Base-by-base conservation (phyloP, 2,329 filamentous ascomycete species). In the Elsinoe fawcettii region DNA sequence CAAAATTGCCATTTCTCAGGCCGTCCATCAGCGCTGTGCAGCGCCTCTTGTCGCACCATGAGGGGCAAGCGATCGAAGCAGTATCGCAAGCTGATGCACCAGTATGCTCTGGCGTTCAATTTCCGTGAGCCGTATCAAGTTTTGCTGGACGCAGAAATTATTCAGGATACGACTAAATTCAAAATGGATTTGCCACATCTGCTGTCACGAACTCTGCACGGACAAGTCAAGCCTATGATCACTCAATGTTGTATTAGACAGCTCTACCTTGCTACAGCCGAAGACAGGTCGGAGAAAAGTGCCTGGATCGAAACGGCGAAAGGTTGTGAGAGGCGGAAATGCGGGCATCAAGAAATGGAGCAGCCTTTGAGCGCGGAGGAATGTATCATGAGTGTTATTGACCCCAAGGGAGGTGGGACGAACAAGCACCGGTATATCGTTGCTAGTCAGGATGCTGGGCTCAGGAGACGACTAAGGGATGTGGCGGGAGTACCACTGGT, bases 111-210 rank as follows among this genome's bases (percentile, higher is more conserved):
- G 71, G 85, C 84, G 60, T 96, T 95, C 70, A 86, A 87, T 60
- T 96, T 96, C 72, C 88, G 91, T 64, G 88, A 93, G 74, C 90
- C 93, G 9, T 96, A 95, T 73, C 93, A 97, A 75, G 86, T 95
- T 54, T 77, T 96, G 43, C 84, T 96, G 60, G 91, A 96, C 69
- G 88, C 89, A 59, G 84, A 90, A 62, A 88, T 97, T 65, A 81
- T 97, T 54, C 80, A 82, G 66, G 89, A 95, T 69, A 85, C 90
- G 20, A 83, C 86, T 63, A 82, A 83, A 51, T 93, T 88, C 76
- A 93, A 92, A 67, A 96, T 96, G 87, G 87, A 95, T 61, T 77
- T 96, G n/a, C 76, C 87, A 51, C 80, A 81, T 36, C 83, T 86
- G 20, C 75, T 96, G 27, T 83, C 91, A 68, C 81, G 87, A 59